Evolutionary conservation across 2,329 filamentous ascomycete genomes (phyloP).

Genomic region (Gliomastix tumulicola): DNA sequence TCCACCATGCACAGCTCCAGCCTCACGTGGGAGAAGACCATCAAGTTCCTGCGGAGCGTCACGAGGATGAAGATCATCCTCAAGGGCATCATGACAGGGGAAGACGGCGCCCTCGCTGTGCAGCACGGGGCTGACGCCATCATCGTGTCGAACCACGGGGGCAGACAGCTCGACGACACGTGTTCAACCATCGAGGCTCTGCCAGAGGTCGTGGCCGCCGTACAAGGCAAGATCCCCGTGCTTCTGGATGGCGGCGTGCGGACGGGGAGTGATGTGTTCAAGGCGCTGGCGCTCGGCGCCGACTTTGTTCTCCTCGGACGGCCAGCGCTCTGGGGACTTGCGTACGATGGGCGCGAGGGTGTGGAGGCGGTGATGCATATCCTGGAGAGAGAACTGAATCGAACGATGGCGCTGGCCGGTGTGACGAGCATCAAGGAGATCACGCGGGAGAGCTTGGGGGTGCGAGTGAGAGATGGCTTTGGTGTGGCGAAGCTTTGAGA

Average conservation of each 20-base stretch:
- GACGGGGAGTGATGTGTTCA: slow-evolving; percentile 16
- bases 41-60: slow-evolving; percentile 11
- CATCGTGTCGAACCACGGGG: slow-evolving; percentile 31
- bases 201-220: slow-evolving; percentile 37
- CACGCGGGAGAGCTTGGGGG: slow-evolving; percentile 3
- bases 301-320: slow-evolving; percentile 23
- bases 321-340: slow-evolving; percentile 12
- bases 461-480: slow-evolving; percentile 4
- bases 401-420: slow-evolving; percentile 8
- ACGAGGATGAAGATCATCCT: slow-evolving; percentile 16
- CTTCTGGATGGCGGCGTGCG: slow-evolving; percentile 15
- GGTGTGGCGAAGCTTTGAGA: slow-evolving; percentile 8
- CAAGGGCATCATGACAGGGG: slow-evolving; percentile 20
- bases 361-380: slow-evolving; percentile 7
- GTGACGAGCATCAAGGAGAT: slow-evolving; percentile 2
- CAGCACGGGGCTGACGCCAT: slow-evolving; percentile 16
- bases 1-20: slow-evolving; percentile 9
- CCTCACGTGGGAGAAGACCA: slow-evolving; percentile 12
- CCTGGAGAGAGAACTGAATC: slow-evolving; percentile 7
- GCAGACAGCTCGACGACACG: slow-evolving; percentile 35
- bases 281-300: slow-evolving; percentile 16
- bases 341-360: slow-evolving; percentile 8
- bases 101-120: slow-evolving; percentile 19
- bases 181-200: slow-evolving; percentile 32
- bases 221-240: slow-evolving; percentile 21